phyloP scores from a whole-genome alignment of 371 early-diverging fungal species.

The Mortierella sp. region DNA sequence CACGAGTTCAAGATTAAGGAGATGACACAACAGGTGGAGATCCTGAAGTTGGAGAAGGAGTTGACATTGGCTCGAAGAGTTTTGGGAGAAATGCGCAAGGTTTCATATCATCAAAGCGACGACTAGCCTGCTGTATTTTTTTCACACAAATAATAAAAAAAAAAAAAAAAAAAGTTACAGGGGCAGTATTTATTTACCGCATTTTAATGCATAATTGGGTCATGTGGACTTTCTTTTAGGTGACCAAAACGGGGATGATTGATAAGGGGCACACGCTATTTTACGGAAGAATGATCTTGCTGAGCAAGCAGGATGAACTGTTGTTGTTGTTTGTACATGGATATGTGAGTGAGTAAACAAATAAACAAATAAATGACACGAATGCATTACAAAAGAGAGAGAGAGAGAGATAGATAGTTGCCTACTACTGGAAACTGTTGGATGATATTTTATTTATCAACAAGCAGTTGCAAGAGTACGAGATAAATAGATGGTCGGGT shows the following conservation, averaged over 20 bases:
- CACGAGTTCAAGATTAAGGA: slow-evolving; percentile 96
- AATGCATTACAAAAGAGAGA: too few species aligned
- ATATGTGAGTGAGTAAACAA: slow-evolving; percentile 1
- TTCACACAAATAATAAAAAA: too few species aligned
- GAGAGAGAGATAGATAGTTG: too few species aligned
- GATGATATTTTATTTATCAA: too few species aligned
- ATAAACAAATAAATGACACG: too few species aligned
- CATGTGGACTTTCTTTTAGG: not conserved
- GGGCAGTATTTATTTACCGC: too few species aligned
- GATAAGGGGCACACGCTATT: not conserved
- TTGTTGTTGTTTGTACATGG: too few species aligned
- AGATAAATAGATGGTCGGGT: not conserved
- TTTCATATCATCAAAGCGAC: slow-evolving; percentile 72
- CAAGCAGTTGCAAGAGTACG: not conserved
- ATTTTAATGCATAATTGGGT: not conserved
- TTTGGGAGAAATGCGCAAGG: slow-evolving; percentile 94
- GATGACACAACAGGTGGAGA: slow-evolving; percentile 98
- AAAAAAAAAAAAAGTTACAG: too few species aligned
- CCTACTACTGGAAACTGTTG: too few species aligned
- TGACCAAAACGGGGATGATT: not conserved
- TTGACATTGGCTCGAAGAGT: slow-evolving; percentile 87
- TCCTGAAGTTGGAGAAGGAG: slow-evolving; percentile 94
- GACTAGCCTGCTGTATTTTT: slow-evolving; percentile 29
- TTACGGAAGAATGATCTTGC: slow-evolving; percentile 12
- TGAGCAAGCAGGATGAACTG: not conserved